These are phyloP conservation scores for Ascochyta viciae-villosae DNA, from an alignment of 2,329 filamentous ascomycete species.

Conservation along the genomic window DNA sequence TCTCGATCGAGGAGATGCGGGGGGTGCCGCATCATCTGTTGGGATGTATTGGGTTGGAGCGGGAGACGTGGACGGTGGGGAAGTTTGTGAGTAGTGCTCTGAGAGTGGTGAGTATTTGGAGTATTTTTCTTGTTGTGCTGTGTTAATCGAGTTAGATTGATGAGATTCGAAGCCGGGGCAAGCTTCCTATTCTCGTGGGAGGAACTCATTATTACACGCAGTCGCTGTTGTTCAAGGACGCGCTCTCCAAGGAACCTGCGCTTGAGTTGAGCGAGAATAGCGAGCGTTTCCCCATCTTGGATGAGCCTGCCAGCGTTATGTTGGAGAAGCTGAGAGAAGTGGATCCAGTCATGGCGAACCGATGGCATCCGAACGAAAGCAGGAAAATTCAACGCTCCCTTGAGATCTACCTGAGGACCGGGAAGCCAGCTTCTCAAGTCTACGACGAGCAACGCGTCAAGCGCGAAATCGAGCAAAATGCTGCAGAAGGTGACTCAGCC, in stretches of 20 bases:
- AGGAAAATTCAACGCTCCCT: conserved; percentile 90
- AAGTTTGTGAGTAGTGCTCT: conserved; percentile 76
- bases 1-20: conserved; percentile 74
- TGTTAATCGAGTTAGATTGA: conserved; percentile 60
- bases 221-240: conserved; percentile 81
- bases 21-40: conserved; percentile 89
- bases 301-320: conserved; percentile 74
- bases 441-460: conserved; percentile 74
- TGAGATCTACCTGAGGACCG: conserved; percentile 86
- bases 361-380: conserved; percentile 93
- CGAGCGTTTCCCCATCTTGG: conserved; percentile 70
- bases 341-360: conserved; percentile 85
- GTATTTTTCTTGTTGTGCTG: background rate
- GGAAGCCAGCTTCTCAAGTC: conserved; percentile 80
- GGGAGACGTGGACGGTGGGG: conserved; percentile 84
- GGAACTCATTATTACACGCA: conserved; percentile 97
- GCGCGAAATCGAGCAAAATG: conserved; percentile 40
- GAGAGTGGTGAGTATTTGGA: conserved; percentile 50
- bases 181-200: conserved; percentile 87
- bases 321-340: conserved; percentile 76
- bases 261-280: conserved; percentile 36
- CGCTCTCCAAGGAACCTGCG: conserved; percentile 61
- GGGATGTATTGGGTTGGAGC: conserved; percentile 75
- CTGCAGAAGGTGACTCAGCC: background rate
- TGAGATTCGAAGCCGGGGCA: conserved; percentile 79